Evolutionary conservation across 2,329 filamentous ascomycete genomes (phyloP), one percentile per base, ranked within the genome.

Genomic region (Albifimbria verrucaria): DNA sequence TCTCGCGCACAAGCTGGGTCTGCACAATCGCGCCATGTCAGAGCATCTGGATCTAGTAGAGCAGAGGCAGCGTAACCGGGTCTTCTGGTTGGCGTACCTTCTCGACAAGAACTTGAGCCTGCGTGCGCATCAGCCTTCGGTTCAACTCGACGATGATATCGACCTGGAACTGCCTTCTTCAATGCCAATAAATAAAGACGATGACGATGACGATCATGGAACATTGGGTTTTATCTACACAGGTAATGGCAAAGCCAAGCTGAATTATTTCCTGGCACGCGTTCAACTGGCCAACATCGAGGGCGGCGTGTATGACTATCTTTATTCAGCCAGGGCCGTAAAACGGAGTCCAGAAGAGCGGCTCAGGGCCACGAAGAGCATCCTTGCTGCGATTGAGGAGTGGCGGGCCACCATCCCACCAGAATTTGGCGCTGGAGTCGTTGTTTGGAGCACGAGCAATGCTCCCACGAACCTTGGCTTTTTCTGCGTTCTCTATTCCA

Each of bases 21-120:
- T 73, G 20, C 66, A 72, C 26, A 66, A 68, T 4, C 60, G 57
- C 4, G 24, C 57, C 15, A 43, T 49, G 10, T 12, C 51, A 1
- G 9, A 17, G 15, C 54, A 52, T 1, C 23, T 55, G 0, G 25
- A 54, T 3, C 44, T 22, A 6, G 28, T 51, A 1, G 58, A 52
- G 0, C 49, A 51, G 7, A 52, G 61, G 2, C 66, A 68, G 7
- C 65, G 69, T 42, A 48, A 55, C 10, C 66, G 68, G 6, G 39
- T 73, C 7, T 73, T 72, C 50, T 73, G 70, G 70, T 59, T 72
- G 9, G 61, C 64, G 4, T 73, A 73, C 21, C 56, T 61, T 2
- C 57, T 72, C 20, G 71, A 73, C 22, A 70, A 72, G 60, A 70
- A 73, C 41, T 59, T 73, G n/a, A 68, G 69, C 24, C 54, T 74